Conservation (phyloP, 306 rosid genomes). For the Rosa rugosa region DNA sequence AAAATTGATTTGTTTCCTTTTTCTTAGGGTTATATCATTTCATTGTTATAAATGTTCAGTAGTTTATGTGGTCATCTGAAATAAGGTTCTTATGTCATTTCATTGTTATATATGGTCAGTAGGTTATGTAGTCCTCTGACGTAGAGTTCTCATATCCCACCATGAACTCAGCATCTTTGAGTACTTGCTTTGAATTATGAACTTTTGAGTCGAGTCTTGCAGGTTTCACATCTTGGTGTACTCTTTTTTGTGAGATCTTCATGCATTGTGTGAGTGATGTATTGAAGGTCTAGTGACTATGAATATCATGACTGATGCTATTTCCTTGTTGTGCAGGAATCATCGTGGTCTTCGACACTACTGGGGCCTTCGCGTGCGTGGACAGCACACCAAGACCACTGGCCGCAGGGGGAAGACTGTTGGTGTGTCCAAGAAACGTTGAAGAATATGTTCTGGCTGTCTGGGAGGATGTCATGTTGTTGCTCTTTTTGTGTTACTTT, state of each 20-base stretch:
- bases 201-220: background rate
- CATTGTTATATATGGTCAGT: background rate
- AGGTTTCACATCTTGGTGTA: background rate
- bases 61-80: background rate
- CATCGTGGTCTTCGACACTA: constrained; percentile 98
- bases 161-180: too few relatives aligned
- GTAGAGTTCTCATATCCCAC: background rate
- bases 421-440: constrained; percentile 99
- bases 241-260: background rate
- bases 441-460: constrained; percentile 21
- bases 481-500: constrained; percentile 23
- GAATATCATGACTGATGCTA: constrained; percentile 1
- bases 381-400: constrained; percentile 99
- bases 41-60: background rate
- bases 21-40: background rate
- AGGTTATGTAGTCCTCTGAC: background rate
- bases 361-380: constrained; percentile 99
- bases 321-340: constrained; percentile 56
- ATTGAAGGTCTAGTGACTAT: background rate
- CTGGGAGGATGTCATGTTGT: constrained; percentile 19
- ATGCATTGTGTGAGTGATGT: background rate
- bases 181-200: too few relatives aligned
- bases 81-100: background rate
- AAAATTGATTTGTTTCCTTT: too few relatives aligned
- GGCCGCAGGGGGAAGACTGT: constrained; percentile 98